phyloP scores from a whole-genome alignment of 768 basidiomycete genomes.

The Tricholomella constricta region DNA sequence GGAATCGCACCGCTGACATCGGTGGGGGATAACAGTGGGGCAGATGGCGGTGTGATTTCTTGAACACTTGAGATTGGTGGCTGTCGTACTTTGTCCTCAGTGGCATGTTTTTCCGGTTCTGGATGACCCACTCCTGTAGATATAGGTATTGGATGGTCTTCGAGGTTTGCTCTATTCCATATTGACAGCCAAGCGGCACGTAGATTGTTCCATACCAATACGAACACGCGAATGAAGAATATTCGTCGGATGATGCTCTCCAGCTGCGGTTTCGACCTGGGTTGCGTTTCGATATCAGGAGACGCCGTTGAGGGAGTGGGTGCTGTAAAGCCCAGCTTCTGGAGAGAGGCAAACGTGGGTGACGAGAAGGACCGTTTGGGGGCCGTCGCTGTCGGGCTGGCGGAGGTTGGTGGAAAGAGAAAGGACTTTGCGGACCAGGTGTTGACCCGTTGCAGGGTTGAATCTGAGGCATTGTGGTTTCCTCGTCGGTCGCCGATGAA shows the following conservation, averaged over 20 bases:
- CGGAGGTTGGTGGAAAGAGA: slow-evolving; percentile 41
- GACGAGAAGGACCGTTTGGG: slow-evolving; percentile 67
- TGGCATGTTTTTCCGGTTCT: background rate
- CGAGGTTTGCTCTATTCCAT: slow-evolving; percentile 11
- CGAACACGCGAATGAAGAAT: slow-evolving; percentile 71
- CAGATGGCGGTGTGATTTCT: slow-evolving; percentile 3
- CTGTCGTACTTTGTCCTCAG: slow-evolving; percentile 1
- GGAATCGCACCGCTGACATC: slow-evolving; percentile 1
- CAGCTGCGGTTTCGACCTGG: slow-evolving; percentile 40
- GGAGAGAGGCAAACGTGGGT: slow-evolving; percentile 46
- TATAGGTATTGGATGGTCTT: slow-evolving; percentile 6
- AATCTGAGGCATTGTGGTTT: slow-evolving; percentile 23
- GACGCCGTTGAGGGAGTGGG: slow-evolving; percentile 24
- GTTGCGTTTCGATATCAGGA: slow-evolving; percentile 26
- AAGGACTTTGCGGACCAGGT: slow-evolving; percentile 62
- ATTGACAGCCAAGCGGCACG: slow-evolving; percentile 62
- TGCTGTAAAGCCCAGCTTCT: slow-evolving; percentile 23
- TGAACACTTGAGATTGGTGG: background rate
- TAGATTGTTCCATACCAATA: slow-evolving; percentile 69
- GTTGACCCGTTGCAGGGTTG: slow-evolving; percentile 48
- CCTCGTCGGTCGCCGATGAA: slow-evolving; percentile 27
- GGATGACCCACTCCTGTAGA: slow-evolving; percentile 1
- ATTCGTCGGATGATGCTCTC: slow-evolving; percentile 55
- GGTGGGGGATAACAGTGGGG: slow-evolving; percentile 1
- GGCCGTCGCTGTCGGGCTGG: slow-evolving; percentile 24